Percentiles rank a stretch among this genome's conserved stretches.
Evolutionary conservation across 129 eudicot species (phyloP).

Genomic region (Sambucus nigra): DNA sequence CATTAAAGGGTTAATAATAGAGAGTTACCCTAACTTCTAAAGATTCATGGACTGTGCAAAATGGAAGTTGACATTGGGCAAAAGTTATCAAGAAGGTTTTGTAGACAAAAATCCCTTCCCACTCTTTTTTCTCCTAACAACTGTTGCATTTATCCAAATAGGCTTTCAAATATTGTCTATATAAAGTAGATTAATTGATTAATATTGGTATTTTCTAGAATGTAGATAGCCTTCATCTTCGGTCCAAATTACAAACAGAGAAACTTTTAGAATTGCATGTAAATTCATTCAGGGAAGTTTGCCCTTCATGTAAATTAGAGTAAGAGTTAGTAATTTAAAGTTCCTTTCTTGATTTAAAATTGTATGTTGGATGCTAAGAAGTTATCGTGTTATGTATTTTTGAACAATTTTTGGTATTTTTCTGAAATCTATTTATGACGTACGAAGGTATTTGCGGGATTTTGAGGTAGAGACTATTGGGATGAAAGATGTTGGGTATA

Average conservation of each 20-base stretch:
- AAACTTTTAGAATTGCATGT: conserved; percentile 84
- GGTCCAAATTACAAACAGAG: conserved; percentile 76
- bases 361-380: not conserved
- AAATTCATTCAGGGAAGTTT: conserved; percentile 74
- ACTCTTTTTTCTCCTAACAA: not conserved
- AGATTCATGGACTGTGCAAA: too few species aligned
- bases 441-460: conserved; percentile 44
- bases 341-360: not conserved
- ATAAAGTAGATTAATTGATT: not conserved
- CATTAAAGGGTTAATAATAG: too few species aligned
- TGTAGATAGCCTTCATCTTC: conserved; percentile 86
- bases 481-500: too few species aligned
- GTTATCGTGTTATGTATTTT: conserved; percentile 5
- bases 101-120: not conserved
- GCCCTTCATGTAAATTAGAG: conserved; percentile 79
- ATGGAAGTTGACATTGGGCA: too few species aligned
- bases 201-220: conserved; percentile 35
- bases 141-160: not conserved
- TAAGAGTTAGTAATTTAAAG: conserved; percentile 12
- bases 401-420: not conserved
- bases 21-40: too few species aligned
- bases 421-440: not conserved
- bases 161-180: not conserved
- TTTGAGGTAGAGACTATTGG: conserved; percentile 67
- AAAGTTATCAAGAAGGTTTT: not conserved